phyloP scores from a whole-genome alignment of 352 stramenopile species.

The Thraustotheca clavata region DNA sequence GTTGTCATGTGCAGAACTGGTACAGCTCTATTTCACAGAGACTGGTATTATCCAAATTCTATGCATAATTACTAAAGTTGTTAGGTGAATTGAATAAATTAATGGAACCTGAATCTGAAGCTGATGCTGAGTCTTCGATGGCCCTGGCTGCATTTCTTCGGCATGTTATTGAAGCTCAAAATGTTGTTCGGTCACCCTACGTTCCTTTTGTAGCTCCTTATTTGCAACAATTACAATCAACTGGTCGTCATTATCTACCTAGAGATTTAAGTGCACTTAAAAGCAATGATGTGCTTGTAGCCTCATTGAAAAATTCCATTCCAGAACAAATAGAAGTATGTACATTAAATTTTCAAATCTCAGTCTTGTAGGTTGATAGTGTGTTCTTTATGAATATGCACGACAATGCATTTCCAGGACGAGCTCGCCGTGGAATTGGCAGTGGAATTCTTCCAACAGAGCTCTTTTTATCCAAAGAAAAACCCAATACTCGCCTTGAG shows the following conservation, averaged over 20 bases:
- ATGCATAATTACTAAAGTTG: neutral
- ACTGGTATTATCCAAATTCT: neutral
- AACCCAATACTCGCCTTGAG: no score
- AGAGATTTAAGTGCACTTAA: neutral
- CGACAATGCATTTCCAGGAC: slow-evolving; percentile 18
- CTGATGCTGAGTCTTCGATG: slow-evolving; percentile 49
- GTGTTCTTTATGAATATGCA: neutral
- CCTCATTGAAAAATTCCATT: neutral
- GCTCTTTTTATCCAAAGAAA: neutral
- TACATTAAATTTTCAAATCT: neutral
- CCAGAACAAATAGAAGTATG: neutral
- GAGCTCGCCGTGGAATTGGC: neutral
- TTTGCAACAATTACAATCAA: slow-evolving; percentile 37
- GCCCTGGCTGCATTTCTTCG: slow-evolving; percentile 55
- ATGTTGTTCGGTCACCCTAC: slow-evolving; percentile 41
- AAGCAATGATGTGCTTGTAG: neutral
- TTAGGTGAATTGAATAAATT: slow-evolving; percentile 27
- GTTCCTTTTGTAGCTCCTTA: slow-evolving; percentile 69
- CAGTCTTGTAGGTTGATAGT: neutral
- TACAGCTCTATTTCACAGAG: slow-evolving; percentile 6
- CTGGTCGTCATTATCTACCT: neutral
- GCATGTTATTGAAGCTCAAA: slow-evolving; percentile 49
- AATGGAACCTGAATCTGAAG: slow-evolving; percentile 36
- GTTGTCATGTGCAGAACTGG: neutral
- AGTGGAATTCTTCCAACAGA: neutral